A percentile compares a stretch with the other conserved stretches of the same genome.
phyloP scores from a whole-genome alignment of 2,329 filamentous ascomycete species.

The Raffaelea arxii region DNA sequence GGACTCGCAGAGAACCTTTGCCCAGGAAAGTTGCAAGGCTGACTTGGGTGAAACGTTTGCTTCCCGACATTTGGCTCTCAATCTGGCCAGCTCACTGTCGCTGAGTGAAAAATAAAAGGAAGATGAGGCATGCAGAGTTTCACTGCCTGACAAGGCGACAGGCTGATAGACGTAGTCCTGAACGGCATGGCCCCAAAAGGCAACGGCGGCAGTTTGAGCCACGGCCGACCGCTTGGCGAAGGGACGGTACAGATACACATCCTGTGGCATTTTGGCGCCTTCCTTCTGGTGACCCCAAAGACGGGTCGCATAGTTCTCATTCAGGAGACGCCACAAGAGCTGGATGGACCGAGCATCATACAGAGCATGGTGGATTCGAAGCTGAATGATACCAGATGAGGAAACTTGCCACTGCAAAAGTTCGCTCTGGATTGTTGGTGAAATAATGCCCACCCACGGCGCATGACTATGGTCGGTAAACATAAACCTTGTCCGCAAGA shows the following conservation, averaged over 20 bases:
- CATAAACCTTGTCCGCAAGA: conserved; percentile 15
- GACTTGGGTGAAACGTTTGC: conserved; percentile 12
- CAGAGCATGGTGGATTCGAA: conserved; percentile 15
- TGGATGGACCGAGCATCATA: conserved; percentile 15
- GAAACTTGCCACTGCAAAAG: conserved; percentile 11
- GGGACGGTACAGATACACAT: neutral
- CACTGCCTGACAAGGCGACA: neutral
- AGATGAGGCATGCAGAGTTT: conserved; percentile 5
- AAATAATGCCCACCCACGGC: conserved; percentile 17
- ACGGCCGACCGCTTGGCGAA: neutral
- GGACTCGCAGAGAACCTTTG: conserved; percentile 14
- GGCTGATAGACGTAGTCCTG: neutral
- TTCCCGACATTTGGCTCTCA: conserved; percentile 10
- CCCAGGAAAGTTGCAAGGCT: conserved; percentile 15
- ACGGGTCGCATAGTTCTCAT: conserved; percentile 9
- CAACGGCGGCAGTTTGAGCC: neutral
- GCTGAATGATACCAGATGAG: conserved; percentile 5
- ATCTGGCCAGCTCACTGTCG: conserved; percentile 2
- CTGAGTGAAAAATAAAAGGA: conserved; percentile 8
- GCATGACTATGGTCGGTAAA: conserved; percentile 13
- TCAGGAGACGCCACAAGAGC: conserved; percentile 12
- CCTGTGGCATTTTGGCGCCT: no score
- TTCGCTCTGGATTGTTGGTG: conserved; percentile 13
- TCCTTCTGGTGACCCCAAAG: neutral
- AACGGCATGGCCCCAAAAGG: neutral